A percentile compares a stretch with the other conserved stretches of the same genome.
Conservation (phyloP, 139 green algal genomes). For the Chlorella sorokiniana region DNA sequence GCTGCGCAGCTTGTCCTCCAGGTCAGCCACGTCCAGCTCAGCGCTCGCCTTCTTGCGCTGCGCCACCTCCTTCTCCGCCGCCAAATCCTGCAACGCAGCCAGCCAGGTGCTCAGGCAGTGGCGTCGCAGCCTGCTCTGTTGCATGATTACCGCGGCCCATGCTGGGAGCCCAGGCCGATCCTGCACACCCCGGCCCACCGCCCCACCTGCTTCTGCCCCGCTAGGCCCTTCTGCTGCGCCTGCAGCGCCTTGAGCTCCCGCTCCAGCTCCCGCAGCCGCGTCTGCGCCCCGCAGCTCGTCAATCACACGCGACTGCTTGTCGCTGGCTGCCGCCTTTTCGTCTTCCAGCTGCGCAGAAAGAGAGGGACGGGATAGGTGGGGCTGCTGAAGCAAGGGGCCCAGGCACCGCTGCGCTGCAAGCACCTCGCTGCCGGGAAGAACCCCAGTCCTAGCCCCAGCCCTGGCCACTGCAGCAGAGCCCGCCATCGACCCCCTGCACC, state of each 20-base stretch:
- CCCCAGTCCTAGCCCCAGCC: no score
- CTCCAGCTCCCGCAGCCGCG: constrained; percentile 55
- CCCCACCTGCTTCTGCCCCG: constrained; percentile 26
- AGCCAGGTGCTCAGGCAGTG: neutral
- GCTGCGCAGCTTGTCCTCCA: constrained; percentile 46
- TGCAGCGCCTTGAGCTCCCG: constrained; percentile 57
- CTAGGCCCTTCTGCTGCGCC: constrained; percentile 25
- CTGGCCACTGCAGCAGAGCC: no score
- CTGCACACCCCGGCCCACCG: no score
- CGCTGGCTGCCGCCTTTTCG: constrained; percentile 27
- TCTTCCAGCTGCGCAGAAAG: constrained; percentile 41
- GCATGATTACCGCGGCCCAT: no score
- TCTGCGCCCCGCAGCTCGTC: constrained; percentile 36
- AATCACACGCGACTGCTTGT: constrained; percentile 36
- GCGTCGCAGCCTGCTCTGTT: no score
- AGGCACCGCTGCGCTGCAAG: no score
- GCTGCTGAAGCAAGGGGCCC: neutral
- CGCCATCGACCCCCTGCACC: neutral
- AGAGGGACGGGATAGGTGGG: neutral
- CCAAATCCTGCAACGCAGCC: neutral
- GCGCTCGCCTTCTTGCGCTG: constrained; percentile 53
- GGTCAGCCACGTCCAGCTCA: constrained; percentile 81
- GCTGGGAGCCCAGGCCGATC: no score
- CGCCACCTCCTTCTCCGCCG: constrained; percentile 45
- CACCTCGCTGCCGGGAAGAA: no score